Base-by-base conservation (phyloP, 257 asterid genomes). In the Solanum sitiens region DNA sequence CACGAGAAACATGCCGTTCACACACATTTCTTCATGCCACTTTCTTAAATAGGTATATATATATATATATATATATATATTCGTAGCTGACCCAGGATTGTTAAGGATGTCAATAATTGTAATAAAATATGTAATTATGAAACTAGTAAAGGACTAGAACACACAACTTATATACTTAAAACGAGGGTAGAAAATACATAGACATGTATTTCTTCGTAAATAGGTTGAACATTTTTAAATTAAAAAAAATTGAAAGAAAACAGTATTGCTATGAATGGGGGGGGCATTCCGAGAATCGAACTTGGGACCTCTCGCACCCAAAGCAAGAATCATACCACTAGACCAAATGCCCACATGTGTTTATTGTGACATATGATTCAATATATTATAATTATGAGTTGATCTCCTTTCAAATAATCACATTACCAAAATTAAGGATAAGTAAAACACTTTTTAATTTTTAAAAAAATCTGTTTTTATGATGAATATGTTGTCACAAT, bases 281-380 rank as follows among this genome's bases (percentile, higher is more conserved):
- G 70, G 85, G 86, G 86, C 98, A 94, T 93, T 94, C 95, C 95
- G 92, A 93, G 95, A 91, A 93, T 96, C 88, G 93, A 95, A 93
- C 95, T 92, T 91, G 89, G 92, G 97, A 92, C 98, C 96, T 92
- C 95, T 91, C 94, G 95, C 95, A 91, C 97, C 97, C 95, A 70
- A 90, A 96, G 95, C 93, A 92, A 92, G 98, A 94, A 94, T 95
- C 97, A 93, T 95, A 91, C 95, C 98, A 92, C 95, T 93, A 94
- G 95, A 93, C 98, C 68, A 61, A 61, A 61, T 61, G 68, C 68
- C 68, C 68, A 3, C 21, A 0, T 5, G 21, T 15, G 5, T 6
- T 50, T 0, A 15, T 0, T 0, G 6, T 15, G 0, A 15, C 61
- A 50, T 50, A 15, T 50, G 3, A 15, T 50, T 7, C 0, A 2